Conservation (phyloP, 2,329 filamentous ascomycete genomes). For the Blastomyces percursus region DNA sequence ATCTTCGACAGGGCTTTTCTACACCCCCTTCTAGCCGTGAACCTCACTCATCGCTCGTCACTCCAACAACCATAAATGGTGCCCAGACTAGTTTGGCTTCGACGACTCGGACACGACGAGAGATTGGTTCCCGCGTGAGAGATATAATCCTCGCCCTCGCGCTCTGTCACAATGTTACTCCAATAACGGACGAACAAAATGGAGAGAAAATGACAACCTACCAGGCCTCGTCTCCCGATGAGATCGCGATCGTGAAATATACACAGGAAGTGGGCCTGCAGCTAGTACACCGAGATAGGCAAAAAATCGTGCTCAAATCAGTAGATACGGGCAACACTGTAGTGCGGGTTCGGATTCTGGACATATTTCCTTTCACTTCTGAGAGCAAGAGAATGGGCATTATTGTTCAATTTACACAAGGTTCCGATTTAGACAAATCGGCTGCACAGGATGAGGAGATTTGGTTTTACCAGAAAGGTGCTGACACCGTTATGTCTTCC, state of each 20-base stretch:
- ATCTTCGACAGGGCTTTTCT: conserved; percentile 74
- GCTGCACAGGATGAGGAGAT: conserved; percentile 60
- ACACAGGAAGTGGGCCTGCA: conserved; percentile 85
- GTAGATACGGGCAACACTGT: conserved; percentile 61
- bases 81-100: conserved; percentile 46
- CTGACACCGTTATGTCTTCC: conserved; percentile 93
- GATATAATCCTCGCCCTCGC: conserved; percentile 88
- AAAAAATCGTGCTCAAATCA: conserved; percentile 71
- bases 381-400: conserved; percentile 98
- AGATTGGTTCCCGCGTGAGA: conserved; percentile 85
- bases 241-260: conserved; percentile 96
- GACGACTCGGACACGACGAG: conserved; percentile 73
- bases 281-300: conserved; percentile 73
- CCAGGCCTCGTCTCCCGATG: conserved; percentile 93
- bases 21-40: conserved; percentile 34
- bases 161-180: conserved; percentile 94
- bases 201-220: conserved; percentile 72
- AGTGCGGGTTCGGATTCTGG: conserved; percentile 77
- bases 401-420: conserved; percentile 71
- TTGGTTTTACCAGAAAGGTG: conserved; percentile 98
- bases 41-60: conserved; percentile 50
- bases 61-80: conserved; percentile 61
- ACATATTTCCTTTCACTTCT: conserved; percentile 95
- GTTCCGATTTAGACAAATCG: conserved; percentile 37
- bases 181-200: conserved; percentile 72